Evolutionary conservation across 768 basidiomycete genomes (phyloP).

Genomic region (Mycena latifolia): DNA sequence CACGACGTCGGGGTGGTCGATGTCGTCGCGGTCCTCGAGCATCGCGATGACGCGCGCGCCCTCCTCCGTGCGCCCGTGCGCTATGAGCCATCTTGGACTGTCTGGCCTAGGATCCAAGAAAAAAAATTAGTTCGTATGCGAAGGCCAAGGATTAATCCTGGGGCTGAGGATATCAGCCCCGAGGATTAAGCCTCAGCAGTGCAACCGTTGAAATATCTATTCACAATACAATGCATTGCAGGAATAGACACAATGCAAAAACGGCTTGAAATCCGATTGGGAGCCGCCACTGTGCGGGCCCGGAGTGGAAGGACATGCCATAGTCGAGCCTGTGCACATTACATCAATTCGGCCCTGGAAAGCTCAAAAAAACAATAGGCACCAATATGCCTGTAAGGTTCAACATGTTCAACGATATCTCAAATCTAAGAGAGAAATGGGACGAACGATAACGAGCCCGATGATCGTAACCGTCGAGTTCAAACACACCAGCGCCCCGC

Average conservation of each 20-base stretch:
- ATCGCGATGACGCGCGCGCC: conserved; percentile 50
- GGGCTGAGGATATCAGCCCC: no score
- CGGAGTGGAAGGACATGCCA: conserved; percentile 51
- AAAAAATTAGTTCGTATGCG: no score
- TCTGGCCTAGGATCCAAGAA: no score
- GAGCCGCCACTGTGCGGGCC: conserved; percentile 43
- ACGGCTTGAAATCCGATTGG: conserved; percentile 53
- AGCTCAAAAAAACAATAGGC: no score
- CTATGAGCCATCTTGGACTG: conserved; percentile 55
- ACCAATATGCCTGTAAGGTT: conserved; percentile 19
- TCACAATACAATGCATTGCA: conserved; percentile 42
- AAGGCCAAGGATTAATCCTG: no score
- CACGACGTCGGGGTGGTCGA: conserved; percentile 49
- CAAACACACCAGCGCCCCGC: conserved; percentile 50
- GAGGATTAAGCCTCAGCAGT: no score
- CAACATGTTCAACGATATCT: no score
- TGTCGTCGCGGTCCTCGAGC: conserved; percentile 47
- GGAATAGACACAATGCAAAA: conserved; percentile 51
- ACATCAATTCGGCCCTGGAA: no score
- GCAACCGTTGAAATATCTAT: no score
- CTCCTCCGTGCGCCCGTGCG: conserved; percentile 50
- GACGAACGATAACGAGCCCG: conserved; percentile 52
- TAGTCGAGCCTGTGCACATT: conserved; percentile 58
- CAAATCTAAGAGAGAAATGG: not conserved
- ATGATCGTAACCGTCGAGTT: conserved; percentile 55